phyloP scores from a whole-genome alignment of 2,329 filamentous ascomycete species.

The Thelonectria rubi region DNA sequence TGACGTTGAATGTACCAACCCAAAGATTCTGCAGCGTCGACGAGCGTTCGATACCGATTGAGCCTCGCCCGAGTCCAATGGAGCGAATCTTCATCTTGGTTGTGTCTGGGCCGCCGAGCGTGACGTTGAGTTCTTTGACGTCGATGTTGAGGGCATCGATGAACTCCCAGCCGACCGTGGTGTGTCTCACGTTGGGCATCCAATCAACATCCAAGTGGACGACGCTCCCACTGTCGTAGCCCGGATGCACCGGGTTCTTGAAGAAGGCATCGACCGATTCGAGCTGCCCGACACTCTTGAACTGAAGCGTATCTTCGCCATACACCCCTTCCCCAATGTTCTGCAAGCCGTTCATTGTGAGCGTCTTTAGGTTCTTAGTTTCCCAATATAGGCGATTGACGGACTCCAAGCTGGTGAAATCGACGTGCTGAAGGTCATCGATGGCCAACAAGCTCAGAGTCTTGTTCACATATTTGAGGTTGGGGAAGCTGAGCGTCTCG shows the following conservation, averaged over 20 bases:
- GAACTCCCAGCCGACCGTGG: not conserved
- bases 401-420: not conserved
- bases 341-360: slow-evolving; percentile 3
- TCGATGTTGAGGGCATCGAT: not conserved
- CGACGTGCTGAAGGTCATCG: not conserved
- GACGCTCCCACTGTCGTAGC: not conserved
- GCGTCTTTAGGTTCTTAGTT: not conserved
- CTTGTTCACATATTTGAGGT: not conserved
- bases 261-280: slow-evolving; percentile 10
- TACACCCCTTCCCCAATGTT: not conserved
- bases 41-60: not conserved
- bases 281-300: not conserved
- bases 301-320: not conserved
- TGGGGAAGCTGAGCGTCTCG: not conserved
- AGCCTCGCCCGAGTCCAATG: not conserved
- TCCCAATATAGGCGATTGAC: not conserved
- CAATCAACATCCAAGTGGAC: not conserved
- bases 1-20: not conserved
- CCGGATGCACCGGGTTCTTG: slow-evolving; percentile 1
- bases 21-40: not conserved
- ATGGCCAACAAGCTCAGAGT: not conserved
- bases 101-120: not conserved
- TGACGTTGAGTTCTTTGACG: not conserved
- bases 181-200: not conserved
- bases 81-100: not conserved